These are phyloP conservation scores for Diplodia sapinea DNA, from an alignment of 2,329 filamentous ascomycete species.

Conservation along the genomic window DNA sequence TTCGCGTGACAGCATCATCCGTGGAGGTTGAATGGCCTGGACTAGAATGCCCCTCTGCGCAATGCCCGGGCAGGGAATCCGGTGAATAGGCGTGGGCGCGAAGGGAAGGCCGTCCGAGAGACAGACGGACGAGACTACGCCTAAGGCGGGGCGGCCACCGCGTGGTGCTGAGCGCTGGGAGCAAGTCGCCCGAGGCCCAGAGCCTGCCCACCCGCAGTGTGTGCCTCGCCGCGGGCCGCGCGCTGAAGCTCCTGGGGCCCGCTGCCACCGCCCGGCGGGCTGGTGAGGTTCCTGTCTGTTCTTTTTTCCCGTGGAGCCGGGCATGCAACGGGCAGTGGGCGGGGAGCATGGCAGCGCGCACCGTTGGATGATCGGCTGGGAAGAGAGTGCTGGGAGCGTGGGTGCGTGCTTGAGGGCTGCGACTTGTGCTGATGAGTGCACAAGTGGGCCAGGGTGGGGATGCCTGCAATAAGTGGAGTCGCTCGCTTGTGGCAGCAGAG, in stretches of 20 bases:
- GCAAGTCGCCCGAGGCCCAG: conserved; percentile 18
- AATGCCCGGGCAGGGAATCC: conserved; percentile 19
- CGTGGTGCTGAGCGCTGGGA: conserved; percentile 3
- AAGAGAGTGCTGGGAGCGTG: background rate
- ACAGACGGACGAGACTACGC: conserved; percentile 19
- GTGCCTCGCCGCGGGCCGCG: conserved; percentile 16
- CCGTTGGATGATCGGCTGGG: conserved; percentile 27
- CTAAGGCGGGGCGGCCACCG: conserved; percentile 19
- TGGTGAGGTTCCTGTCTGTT: background rate
- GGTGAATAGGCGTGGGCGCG: conserved; percentile 8
- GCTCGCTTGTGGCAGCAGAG: conserved; percentile 28
- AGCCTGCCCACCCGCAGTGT: background rate
- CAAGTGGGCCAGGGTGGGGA: conserved; percentile 23
- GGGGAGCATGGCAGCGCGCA: conserved; percentile 11
- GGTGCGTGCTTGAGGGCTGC: conserved; percentile 10
- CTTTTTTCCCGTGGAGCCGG: background rate
- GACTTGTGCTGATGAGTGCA: conserved; percentile 28
- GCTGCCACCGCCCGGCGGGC: background rate
- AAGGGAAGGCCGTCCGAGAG: conserved; percentile 23
- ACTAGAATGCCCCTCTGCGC: conserved; percentile 6
- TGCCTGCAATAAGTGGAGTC: conserved; percentile 30
- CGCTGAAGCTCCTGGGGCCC: background rate
- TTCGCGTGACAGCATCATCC: conserved; percentile 23
- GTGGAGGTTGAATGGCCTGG: background rate
- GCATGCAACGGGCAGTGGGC: background rate